Conservation (phyloP, 139 green algal species). For the Chlorella sp. region DNA sequence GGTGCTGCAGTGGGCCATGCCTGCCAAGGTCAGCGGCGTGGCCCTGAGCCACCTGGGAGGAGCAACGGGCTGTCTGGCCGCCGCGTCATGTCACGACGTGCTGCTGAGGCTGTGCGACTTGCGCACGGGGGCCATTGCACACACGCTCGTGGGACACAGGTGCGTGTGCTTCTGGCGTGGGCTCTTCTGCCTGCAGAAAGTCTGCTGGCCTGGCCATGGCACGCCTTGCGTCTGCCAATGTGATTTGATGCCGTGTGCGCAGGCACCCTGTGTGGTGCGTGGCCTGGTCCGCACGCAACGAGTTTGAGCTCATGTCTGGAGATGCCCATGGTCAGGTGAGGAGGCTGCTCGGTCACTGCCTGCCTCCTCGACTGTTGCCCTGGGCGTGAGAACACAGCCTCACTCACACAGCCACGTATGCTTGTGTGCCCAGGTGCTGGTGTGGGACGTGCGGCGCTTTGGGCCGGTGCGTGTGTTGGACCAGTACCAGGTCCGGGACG, state of each 20-base stretch:
- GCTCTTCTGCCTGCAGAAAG: not conserved
- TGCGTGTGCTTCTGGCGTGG: conserved; percentile 11
- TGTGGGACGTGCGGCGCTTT: conserved; percentile 72
- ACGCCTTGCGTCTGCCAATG: not conserved
- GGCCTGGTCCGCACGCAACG: conserved; percentile 52
- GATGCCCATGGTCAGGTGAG: conserved; percentile 38
- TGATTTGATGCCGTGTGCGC: not conserved
- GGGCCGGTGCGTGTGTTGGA: conserved; percentile 56
- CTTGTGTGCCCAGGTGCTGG: conserved; percentile 38
- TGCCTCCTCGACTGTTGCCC: too few relatives aligned
- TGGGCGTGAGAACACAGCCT: not conserved
- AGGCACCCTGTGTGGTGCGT: conserved; percentile 55
- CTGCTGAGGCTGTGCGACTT: conserved; percentile 67
- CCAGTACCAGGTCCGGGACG: conserved; percentile 29
- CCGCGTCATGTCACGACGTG: conserved; percentile 42
- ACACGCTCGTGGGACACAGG: conserved; percentile 71
- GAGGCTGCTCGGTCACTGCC: not conserved
- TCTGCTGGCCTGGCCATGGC: not conserved
- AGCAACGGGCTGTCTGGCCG: conserved; percentile 55
- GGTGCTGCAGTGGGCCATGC: conserved; percentile 54
- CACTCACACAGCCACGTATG: not conserved
- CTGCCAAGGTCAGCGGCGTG: conserved; percentile 45
- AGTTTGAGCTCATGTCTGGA: conserved; percentile 69
- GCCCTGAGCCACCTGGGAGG: conserved; percentile 56
- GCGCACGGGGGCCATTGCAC: conserved; percentile 55